Evolutionary conservation across 106 monocot genomes (phyloP), one percentile per base, ranked within the genome.

Genomic region (Dioscorea zingiberensis): DNA sequence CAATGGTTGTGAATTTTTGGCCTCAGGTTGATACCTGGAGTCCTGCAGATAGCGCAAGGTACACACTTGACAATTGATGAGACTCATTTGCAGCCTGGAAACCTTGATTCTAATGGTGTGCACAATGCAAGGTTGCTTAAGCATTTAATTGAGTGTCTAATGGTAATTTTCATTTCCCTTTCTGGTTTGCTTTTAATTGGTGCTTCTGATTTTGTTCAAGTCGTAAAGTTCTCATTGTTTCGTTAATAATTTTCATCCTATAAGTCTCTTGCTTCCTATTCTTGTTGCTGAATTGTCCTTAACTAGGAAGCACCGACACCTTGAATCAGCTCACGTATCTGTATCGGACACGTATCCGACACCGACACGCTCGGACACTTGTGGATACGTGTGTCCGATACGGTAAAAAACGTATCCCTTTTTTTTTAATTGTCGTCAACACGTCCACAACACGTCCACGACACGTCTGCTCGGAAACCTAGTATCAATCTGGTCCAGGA

Each of bases 41-140:
- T 73, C 21, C 70, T 99, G 73, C 98, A 99, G 69, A 71, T 99
- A 63, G 84, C 98, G 63, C 77, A 81, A 62, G 93, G 98, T 26
- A 85, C 93, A 12, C 93, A 99, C 74, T 69, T 93, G 67, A 89
- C 82, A 29, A 68, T 99, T 66, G 93, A 99, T 73, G 98, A 99
- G 71, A 99, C 86, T 25, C 58, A 26, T 55, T 61, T 99, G 77
- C 78, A 84, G 64, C 62, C 84, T 53, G 98, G 93, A 55, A 64
- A 71, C 1, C 80, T 99, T 51, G 84, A 78, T 76, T 86, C 98
- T 23, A 83, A 84, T 64, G 98, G 98, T 54, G 63, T 93, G 14
- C 86, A 86, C 54, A 99, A 93, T 77, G 75, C 67, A 38, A 71
- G 76, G 38, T 71, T 93, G 69, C 86, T 99, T 17, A 93, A 84